phyloP scores from a whole-genome alignment of 2,329 filamentous ascomycete genomes.

The Neurospora sp. region DNA sequence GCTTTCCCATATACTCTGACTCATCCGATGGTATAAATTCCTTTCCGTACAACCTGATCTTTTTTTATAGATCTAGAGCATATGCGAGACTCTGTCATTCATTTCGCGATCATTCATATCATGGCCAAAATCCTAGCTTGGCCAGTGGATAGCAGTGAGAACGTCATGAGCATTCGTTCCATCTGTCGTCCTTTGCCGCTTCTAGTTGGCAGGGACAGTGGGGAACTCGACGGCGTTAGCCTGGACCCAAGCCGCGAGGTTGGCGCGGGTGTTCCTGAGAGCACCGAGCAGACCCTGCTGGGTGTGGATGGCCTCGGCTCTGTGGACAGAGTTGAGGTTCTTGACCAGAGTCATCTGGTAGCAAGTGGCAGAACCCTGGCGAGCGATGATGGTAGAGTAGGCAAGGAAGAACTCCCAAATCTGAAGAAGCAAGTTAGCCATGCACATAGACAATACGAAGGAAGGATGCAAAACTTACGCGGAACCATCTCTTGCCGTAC shows the following conservation, averaged over 20 bases:
- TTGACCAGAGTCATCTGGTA: constrained; percentile 82
- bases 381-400: constrained; percentile 72
- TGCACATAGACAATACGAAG: background rate
- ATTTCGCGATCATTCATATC: background rate
- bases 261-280: constrained; percentile 26
- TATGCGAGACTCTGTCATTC: background rate
- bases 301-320: constrained; percentile 60
- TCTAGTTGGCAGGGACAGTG: constrained; percentile 18
- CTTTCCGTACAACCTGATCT: background rate
- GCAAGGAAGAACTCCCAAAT: constrained; percentile 92
- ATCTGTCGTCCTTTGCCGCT: background rate
- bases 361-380: constrained; percentile 76
- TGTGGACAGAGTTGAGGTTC: constrained; percentile 82
- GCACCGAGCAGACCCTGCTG: constrained; percentile 63
- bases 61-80: background rate
- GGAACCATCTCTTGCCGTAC: constrained; percentile 92
- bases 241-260: constrained; percentile 24
- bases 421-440: constrained; percentile 29
- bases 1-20: background rate
- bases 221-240: constrained; percentile 23
- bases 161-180: background rate
- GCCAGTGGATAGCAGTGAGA: background rate
- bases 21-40: background rate
- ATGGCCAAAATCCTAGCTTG: background rate
- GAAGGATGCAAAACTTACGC: constrained; percentile 48